Evolutionary conservation across 2,329 filamentous ascomycete species (phyloP).

Genomic region (Phaeophleospora eucalypticola): DNA sequence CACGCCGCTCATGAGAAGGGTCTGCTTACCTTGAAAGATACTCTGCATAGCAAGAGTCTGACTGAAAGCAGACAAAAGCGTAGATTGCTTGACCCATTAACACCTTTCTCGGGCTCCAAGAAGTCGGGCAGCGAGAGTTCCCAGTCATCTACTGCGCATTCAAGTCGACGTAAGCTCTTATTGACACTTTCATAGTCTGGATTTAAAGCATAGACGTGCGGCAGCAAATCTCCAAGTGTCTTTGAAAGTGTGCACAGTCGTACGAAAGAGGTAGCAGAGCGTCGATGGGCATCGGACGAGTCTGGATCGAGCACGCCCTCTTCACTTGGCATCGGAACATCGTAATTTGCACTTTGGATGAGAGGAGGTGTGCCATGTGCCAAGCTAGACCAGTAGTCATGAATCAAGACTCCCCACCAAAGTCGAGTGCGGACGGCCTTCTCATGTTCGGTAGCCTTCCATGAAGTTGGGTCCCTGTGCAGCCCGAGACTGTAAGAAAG

Average conservation of each 20-base stretch:
- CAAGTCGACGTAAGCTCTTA: slow-evolving; percentile 31
- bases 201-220: slow-evolving; percentile 36
- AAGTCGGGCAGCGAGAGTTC: slow-evolving; percentile 34
- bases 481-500: slow-evolving; percentile 54
- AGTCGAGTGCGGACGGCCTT: slow-evolving; percentile 50
- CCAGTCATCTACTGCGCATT: slow-evolving; percentile 33
- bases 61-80: slow-evolving; percentile 41
- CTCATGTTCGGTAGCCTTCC: slow-evolving; percentile 49
- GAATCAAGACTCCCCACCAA: slow-evolving; percentile 57
- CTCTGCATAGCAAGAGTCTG: slow-evolving; percentile 37
- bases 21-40: slow-evolving; percentile 26
- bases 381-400: slow-evolving; percentile 55
- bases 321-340: slow-evolving; percentile 52
- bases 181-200: slow-evolving; percentile 29
- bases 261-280: slow-evolving; percentile 49
- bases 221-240: slow-evolving; percentile 38
- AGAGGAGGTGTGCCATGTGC: slow-evolving; percentile 54
- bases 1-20: no score
- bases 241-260: slow-evolving; percentile 49
- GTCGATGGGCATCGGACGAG: background rate
- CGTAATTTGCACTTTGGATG: slow-evolving; percentile 51
- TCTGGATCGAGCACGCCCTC: slow-evolving; percentile 36
- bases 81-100: slow-evolving; percentile 33
- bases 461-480: slow-evolving; percentile 52
- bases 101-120: slow-evolving; percentile 22